Evolutionary conservation across 495 filamentous ascomycete genomes (phyloP).

Genomic region (Penicillium crystallinum): DNA sequence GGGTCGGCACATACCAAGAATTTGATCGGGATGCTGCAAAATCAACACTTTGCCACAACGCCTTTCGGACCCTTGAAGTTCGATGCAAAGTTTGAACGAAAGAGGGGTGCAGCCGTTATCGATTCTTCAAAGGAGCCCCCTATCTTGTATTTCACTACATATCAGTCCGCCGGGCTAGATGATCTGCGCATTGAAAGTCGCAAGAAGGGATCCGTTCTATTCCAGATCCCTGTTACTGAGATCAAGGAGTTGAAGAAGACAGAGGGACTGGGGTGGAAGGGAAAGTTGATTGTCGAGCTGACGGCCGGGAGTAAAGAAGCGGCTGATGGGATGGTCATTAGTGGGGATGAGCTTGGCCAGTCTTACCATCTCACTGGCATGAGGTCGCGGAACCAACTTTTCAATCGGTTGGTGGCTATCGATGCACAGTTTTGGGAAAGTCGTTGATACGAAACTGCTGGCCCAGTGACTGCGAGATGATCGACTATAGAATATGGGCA

Average conservation of each 20-base stretch:
- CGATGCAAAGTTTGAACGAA: conserved; percentile 63
- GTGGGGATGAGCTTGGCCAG: conserved; percentile 46
- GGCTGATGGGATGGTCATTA: conserved; percentile 70
- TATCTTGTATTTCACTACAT: conserved; percentile 44
- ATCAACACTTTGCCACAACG: conserved; percentile 30
- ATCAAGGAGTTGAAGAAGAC: conserved; percentile 72
- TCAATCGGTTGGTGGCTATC: conserved; percentile 78
- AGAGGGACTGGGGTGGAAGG: conserved; percentile 85
- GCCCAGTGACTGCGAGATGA: not conserved
- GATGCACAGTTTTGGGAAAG: conserved; percentile 85
- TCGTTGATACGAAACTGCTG: conserved; percentile 56
- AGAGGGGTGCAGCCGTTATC: conserved; percentile 68
- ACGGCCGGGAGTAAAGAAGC: conserved; percentile 65
- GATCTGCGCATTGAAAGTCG: conserved; percentile 39
- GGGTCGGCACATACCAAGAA: conserved; percentile 66
- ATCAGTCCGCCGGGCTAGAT: conserved; percentile 29
- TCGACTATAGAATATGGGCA: not conserved
- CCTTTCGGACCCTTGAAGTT: conserved; percentile 69
- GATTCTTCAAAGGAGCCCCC: conserved; percentile 49
- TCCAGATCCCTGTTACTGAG: conserved; percentile 51
- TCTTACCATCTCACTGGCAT: conserved; percentile 65
- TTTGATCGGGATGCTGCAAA: conserved; percentile 63
- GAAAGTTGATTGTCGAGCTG: conserved; percentile 80
- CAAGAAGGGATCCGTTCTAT: conserved; percentile 33
- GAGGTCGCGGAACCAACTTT: conserved; percentile 71